Evolutionary conservation across 441 rosid genomes (phyloP), one percentile per base, ranked within the genome.

Genomic region (Mallotus repandus): DNA sequence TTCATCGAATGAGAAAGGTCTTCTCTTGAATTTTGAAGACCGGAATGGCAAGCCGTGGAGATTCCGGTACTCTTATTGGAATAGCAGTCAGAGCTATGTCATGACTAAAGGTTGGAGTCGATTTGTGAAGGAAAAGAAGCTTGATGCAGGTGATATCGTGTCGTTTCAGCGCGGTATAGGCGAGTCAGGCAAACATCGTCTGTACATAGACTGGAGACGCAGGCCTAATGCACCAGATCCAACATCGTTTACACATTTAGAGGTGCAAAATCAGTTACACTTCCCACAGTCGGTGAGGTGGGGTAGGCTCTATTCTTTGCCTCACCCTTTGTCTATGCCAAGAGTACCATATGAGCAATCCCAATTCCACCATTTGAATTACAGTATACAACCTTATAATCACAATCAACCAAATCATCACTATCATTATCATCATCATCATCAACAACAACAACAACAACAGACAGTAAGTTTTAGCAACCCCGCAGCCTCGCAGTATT

Each of bases 31-130:
- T 69, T 94, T 94, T 76, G 97, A 94, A 64, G 98, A 94, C 76
- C 84, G 91, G 57, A 87, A 77, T 79, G 97, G 98, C 67, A 90
- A 94, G 85, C 83, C 88, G 46, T 94, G 98, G 98, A 76, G 97
- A 57, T 94, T 94, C 83, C 87, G 98, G 50, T 94, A 94, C 88
- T 92, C 97, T 15, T 94, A 94, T 70, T 94, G 98, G 98, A 94
- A 92, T 70, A 89, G 96, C 60, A 95, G 99, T 80, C 99, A 92
- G 81, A 94, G 99, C 89, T 94, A 94, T 77, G 98, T 94, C 45
- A 94, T 94, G 97, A 94, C 98, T 38, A 94, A 94, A 86, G 99
- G 99, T 2, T 95, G 99, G 99, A 95, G 98, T 83, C 91, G 99
- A 45, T 95, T 95, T 62, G 99, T 95, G 16, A 95, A 95, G 86